phyloP scores from a whole-genome alignment of 116 monocot species.

The Dioscorea cayenensis region DNA sequence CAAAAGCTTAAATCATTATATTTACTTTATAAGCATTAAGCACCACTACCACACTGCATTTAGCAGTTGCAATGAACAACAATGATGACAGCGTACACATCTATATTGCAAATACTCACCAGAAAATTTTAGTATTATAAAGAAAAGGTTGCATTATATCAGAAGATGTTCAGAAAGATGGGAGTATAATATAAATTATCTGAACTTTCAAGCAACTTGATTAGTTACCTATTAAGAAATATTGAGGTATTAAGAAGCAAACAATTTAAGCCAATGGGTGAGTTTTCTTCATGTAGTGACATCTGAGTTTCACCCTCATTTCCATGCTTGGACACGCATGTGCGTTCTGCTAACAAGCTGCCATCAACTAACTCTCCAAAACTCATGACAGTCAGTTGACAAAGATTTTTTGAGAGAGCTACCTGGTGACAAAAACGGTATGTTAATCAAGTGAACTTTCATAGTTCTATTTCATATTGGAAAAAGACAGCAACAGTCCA shows the following conservation, averaged over 20 bases:
- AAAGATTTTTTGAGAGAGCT: constrained; percentile 71
- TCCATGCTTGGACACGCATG: constrained; percentile 4
- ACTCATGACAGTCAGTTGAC: constrained; percentile 53
- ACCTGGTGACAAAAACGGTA: constrained; percentile 38
- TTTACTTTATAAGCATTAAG: no score
- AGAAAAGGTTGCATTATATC: not conserved
- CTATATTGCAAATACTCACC: no score
- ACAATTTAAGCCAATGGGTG: constrained; percentile 63
- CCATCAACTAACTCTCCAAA: constrained; percentile 48
- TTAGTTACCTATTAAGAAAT: constrained; percentile 60
- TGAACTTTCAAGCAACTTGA: not conserved
- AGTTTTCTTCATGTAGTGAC: constrained; percentile 11
- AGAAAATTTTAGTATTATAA: not conserved
- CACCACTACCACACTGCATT: no score
- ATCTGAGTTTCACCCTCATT: constrained; percentile 8
- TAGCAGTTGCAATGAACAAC: no score
- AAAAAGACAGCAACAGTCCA: no score
- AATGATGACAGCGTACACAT: no score
- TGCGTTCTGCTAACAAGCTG: constrained; percentile 4
- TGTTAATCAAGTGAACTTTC: not conserved
- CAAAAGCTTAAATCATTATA: not conserved
- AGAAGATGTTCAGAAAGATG: not conserved
- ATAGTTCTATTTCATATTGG: not conserved
- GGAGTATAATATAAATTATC: not conserved
- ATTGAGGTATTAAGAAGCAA: constrained; percentile 78